Conservation (phyloP, 2,329 filamentous ascomycete species). For the Cordyceps javanica region DNA sequence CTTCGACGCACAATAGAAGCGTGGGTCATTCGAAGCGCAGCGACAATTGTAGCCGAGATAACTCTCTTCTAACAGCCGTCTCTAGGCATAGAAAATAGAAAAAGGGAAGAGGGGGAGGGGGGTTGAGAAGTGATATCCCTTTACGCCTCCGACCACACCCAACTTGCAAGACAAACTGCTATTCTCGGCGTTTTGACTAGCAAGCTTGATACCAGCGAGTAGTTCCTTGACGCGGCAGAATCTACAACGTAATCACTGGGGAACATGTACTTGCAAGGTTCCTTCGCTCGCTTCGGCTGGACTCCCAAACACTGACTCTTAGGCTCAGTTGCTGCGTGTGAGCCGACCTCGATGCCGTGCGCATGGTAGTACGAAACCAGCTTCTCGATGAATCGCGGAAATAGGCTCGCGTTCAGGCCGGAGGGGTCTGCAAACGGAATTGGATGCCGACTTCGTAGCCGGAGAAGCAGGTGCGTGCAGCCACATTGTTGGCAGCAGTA, state of each 20-base stretch:
- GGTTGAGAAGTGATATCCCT: neutral
- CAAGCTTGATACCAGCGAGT: constrained; percentile 11
- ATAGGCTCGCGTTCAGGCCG: too few relatives aligned
- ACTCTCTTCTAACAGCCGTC: neutral
- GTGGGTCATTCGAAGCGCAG: too few relatives aligned
- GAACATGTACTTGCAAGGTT: constrained; percentile 16
- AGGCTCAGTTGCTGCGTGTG: constrained; percentile 12
- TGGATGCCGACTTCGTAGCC: too few relatives aligned
- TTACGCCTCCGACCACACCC: neutral
- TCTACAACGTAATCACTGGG: constrained; percentile 14
- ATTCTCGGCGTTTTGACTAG: constrained; percentile 9
- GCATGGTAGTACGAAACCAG: constrained; percentile 16
- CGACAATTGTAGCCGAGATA: too few relatives aligned
- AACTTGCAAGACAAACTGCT: constrained; percentile 9
- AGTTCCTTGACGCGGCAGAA: constrained; percentile 10
- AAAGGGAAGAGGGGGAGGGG: neutral
- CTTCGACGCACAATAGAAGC: too few relatives aligned
- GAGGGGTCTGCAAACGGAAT: too few relatives aligned
- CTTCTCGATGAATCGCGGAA: constrained; percentile 24
- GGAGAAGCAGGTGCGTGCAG: constrained; percentile 11
- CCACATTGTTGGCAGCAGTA: neutral
- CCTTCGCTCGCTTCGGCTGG: constrained; percentile 13
- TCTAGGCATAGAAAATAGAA: neutral
- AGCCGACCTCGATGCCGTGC: constrained; percentile 11
- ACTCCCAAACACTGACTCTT: constrained; percentile 10